phyloP scores from a whole-genome alignment of 2,329 filamentous ascomycete species.

The Penicillium sp. region DNA sequence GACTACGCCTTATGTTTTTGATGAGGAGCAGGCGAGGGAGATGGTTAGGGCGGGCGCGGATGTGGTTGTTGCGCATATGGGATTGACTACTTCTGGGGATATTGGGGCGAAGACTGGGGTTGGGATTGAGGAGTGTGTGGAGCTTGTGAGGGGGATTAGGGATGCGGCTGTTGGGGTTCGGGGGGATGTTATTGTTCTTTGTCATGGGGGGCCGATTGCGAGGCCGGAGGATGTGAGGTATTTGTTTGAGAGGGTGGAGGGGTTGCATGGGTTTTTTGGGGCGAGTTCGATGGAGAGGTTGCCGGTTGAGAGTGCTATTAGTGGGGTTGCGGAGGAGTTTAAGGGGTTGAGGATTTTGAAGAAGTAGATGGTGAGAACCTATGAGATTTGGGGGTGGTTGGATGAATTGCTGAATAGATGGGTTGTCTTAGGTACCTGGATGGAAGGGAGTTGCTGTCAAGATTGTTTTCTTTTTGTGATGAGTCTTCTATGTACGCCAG shows the following conservation, averaged over 20 bases:
- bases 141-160: slow-evolving; percentile 58
- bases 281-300: slow-evolving; percentile 65
- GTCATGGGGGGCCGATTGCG: slow-evolving; percentile 66
- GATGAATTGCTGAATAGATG: too few species aligned
- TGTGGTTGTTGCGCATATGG: slow-evolving; percentile 65
- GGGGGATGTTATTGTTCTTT: slow-evolving; percentile 60
- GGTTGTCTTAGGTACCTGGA: too few species aligned
- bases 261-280: slow-evolving; percentile 66
- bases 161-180: slow-evolving; percentile 57
- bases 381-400: background rate
- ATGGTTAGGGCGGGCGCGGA: slow-evolving; percentile 65
- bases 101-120: slow-evolving; percentile 62
- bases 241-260: slow-evolving; percentile 56
- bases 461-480: background rate
- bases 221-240: slow-evolving; percentile 60
- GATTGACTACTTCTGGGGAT: slow-evolving; percentile 60
- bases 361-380: background rate
- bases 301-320: slow-evolving; percentile 63
- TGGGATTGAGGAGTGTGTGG: slow-evolving; percentile 59
- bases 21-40: slow-evolving; percentile 54
- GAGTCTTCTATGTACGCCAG: background rate
- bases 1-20: slow-evolving; percentile 68
- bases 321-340: slow-evolving; percentile 52
- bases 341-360: slow-evolving; percentile 39
- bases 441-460: background rate